Conservation (phyloP, 805 yeast genomes). For the Blastobotrys mokoenaii region DNA sequence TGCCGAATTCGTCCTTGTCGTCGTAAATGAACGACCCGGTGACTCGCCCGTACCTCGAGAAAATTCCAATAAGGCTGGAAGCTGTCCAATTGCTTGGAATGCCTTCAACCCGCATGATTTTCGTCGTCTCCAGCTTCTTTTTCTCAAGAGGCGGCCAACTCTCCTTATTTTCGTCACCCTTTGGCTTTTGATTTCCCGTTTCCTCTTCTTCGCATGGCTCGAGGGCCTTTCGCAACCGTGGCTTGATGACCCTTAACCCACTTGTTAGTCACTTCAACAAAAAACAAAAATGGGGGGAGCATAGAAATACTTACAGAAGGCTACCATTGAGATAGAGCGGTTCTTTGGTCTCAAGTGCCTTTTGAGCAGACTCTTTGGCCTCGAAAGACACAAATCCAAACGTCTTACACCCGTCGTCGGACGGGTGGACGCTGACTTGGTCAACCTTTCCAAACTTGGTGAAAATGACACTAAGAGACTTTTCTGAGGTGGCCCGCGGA, state of each 20-base stretch:
- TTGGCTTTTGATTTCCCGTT: too few relatives aligned
- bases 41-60: slow-evolving; percentile 8
- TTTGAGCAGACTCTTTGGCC: background rate
- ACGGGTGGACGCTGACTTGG: too few relatives aligned
- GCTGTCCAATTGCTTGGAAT: slow-evolving; percentile 13
- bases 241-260: too few relatives aligned
- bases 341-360: background rate
- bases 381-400: background rate
- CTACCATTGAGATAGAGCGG: background rate
- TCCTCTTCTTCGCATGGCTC: too few relatives aligned
- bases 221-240: too few relatives aligned
- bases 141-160: too few relatives aligned
- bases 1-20: slow-evolving; percentile 8
- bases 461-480: too few relatives aligned
- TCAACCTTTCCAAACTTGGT: too few relatives aligned
- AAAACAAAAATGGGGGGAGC: too few relatives aligned
- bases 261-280: too few relatives aligned
- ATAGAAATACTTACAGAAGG: background rate
- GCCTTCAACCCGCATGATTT: slow-evolving; percentile 9
- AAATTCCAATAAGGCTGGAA: slow-evolving; percentile 7
- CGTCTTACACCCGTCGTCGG: background rate
- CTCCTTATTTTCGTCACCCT: too few relatives aligned
- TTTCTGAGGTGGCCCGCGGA: too few relatives aligned
- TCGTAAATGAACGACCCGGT: slow-evolving; percentile 11
- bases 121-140: background rate